Conservation (phyloP, 805 yeast genomes). For the Isabelozyma gotoi region DNA sequence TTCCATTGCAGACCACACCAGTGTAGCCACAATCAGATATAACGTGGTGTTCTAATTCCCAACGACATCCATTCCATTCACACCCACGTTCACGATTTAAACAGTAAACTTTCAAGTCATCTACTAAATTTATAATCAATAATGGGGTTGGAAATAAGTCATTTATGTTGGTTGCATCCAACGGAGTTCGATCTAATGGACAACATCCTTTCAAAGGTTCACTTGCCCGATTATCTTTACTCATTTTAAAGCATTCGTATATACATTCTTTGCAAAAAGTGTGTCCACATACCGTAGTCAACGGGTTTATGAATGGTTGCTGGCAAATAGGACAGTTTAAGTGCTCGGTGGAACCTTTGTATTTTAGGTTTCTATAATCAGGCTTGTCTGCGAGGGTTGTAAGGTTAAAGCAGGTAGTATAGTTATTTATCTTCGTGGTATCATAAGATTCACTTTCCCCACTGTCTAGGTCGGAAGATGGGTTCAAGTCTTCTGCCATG, state of each 20-base stretch:
- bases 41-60: constrained; percentile 56
- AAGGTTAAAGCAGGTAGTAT: constrained; percentile 14
- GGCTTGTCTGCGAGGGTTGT: constrained; percentile 15
- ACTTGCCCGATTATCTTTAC: constrained; percentile 16
- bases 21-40: constrained; percentile 32
- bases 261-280: constrained; percentile 63
- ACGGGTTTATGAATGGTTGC: constrained; percentile 59
- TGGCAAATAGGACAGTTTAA: constrained; percentile 65
- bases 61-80: constrained; percentile 53
- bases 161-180: constrained; percentile 30
- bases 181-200: constrained; percentile 60
- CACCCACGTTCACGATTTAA: constrained; percentile 56
- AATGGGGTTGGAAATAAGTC: constrained; percentile 52
- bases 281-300: constrained; percentile 66
- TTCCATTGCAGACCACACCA: constrained; percentile 33
- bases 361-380: constrained; percentile 29
- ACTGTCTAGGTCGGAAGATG: not conserved
- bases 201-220: constrained; percentile 35
- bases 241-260: constrained; percentile 41
- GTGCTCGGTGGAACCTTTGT: constrained; percentile 30
- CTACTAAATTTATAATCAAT: constrained; percentile 56
- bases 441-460: constrained; percentile 2
- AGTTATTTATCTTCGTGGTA: constrained; percentile 4
- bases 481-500: not conserved
- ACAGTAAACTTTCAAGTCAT: constrained; percentile 59